phyloP scores from a whole-genome alignment of 108 stramenopile species.

The Nannochloropsis salina region DNA sequence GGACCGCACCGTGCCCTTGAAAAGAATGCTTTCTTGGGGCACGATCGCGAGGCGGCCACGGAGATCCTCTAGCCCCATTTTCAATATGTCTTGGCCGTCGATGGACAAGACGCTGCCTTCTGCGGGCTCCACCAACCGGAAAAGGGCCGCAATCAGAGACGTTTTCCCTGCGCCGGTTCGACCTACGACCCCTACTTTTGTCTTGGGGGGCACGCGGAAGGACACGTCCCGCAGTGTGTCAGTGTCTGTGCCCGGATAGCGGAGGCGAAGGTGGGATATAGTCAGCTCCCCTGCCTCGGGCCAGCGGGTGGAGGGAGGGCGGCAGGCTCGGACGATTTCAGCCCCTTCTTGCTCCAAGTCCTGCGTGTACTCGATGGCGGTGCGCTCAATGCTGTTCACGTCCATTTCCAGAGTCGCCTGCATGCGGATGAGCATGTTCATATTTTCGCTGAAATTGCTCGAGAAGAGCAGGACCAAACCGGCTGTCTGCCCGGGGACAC shows the following conservation, averaged over 20 bases:
- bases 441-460: constrained; percentile 40
- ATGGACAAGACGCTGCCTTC: constrained; percentile 36
- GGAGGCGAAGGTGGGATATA: constrained; percentile 39
- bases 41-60: constrained; percentile 51
- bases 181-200: constrained; percentile 32
- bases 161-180: constrained; percentile 70
- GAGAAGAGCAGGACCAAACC: constrained; percentile 51
- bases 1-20: constrained; percentile 79
- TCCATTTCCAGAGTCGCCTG: constrained; percentile 53
- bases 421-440: constrained; percentile 49
- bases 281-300: constrained; percentile 43
- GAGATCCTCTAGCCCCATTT: constrained; percentile 47
- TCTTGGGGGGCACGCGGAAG: constrained; percentile 40
- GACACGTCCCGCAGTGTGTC: constrained; percentile 50
- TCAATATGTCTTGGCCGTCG: constrained; percentile 48
- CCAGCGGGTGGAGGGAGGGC: constrained; percentile 36
- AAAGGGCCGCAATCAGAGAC: constrained; percentile 56
- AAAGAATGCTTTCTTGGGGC: constrained; percentile 71
- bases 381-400: constrained; percentile 51
- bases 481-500: constrained; percentile 49
- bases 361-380: constrained; percentile 47
- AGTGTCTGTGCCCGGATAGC: constrained; percentile 43
- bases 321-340: constrained; percentile 26
- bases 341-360: constrained; percentile 39
- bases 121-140: constrained; percentile 51